These are phyloP conservation scores for Osmanthus fragrans DNA, from an alignment of 257 asterid genomes.

Conservation along the genomic window DNA sequence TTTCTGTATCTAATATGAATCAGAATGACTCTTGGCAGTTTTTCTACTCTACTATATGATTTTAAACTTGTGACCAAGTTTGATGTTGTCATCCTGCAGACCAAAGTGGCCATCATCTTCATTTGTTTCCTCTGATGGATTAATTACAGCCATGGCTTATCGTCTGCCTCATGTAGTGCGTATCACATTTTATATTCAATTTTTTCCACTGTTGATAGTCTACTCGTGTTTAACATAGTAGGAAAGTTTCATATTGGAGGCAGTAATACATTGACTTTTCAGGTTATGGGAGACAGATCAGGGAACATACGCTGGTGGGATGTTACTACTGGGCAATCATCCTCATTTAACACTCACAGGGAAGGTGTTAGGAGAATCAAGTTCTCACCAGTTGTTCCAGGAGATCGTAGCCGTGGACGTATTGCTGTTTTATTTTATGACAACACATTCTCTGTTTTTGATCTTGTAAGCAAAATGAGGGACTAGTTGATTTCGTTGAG, in stretches of 20 bases:
- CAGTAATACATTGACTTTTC: conserved; percentile 34
- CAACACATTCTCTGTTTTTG: conserved; percentile 92
- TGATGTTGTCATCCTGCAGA: conserved; percentile 49
- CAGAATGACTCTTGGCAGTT: conserved; percentile 14
- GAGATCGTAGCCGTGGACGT: conserved; percentile 97
- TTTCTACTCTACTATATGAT: conserved; percentile 19
- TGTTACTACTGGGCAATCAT: conserved; percentile 93
- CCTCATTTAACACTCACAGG: conserved; percentile 95
- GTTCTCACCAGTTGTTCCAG: conserved; percentile 97
- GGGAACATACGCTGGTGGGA: conserved; percentile 99
- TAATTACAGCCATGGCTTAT: conserved; percentile 98
- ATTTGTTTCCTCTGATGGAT: conserved; percentile 79
- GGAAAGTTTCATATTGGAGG: conserved; percentile 30
- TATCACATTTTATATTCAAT: conserved; percentile 20
- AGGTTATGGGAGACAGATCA: conserved; percentile 99
- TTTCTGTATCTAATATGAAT: conserved; percentile 18
- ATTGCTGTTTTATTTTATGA: conserved; percentile 86
- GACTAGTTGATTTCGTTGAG: conserved; percentile 25
- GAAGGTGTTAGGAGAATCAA: conserved; percentile 95
- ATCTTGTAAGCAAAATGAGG: conserved; percentile 70
- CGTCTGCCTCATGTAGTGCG: conserved; percentile 98
- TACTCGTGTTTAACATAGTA: conserved; percentile 18
- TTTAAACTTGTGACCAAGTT: conserved; percentile 20
- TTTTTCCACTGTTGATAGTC: conserved; percentile 12
- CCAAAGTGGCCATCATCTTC: conserved; percentile 99